Evolutionary conservation across 805 yeast species (phyloP), one percentile per base, ranked within the genome.

Genomic region (Ogataea glucozyma): DNA sequence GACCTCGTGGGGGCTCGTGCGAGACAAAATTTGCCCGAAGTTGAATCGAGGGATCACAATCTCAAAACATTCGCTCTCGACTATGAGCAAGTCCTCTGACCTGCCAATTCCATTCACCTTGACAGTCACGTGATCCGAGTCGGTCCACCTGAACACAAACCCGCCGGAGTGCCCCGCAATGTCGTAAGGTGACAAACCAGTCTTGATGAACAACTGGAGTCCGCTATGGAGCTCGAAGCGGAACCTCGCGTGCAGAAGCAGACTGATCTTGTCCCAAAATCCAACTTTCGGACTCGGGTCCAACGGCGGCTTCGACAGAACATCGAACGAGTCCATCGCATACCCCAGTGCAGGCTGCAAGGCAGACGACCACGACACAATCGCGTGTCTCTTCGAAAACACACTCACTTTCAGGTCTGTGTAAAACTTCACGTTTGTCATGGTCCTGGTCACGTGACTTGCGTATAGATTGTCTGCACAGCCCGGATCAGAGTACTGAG

Each of bases 211-310:
- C 21, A 83, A 65, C 50, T 79, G 74, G n/a, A 83, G 61, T 38
- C 81, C 83, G 47, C 70, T 70, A 2, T 54, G 44, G 38, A 82
- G 70, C 17, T 70, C 60, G 49, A 80, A 76, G 3, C 54, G 63
- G 49, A 78, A 65, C 34, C 61, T 67, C 4, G 85, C 85, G 48
- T 81, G 88, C 16, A 76, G 53, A 6, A 76, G 53, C 17, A 78
- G 65, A 2, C 85, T 70, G 30, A 80, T 56, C 50, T 83, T 83
- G 60, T 83, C 89, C 89, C 89, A 83, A 52, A 82, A 79, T 4
- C 89, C 89, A 6, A 83, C 54, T 48, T 78, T 79, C 7, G 71
- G 65, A 2, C 86, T 79, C 1, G 79, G 78, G 56, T 83, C 89
- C 19, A 81, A 59, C 2, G 85, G 85, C 1, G 89, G 86, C 53